Conservation (phyloP, 805 yeast genomes). For the Tetrapisispora nanseiensis region DNA sequence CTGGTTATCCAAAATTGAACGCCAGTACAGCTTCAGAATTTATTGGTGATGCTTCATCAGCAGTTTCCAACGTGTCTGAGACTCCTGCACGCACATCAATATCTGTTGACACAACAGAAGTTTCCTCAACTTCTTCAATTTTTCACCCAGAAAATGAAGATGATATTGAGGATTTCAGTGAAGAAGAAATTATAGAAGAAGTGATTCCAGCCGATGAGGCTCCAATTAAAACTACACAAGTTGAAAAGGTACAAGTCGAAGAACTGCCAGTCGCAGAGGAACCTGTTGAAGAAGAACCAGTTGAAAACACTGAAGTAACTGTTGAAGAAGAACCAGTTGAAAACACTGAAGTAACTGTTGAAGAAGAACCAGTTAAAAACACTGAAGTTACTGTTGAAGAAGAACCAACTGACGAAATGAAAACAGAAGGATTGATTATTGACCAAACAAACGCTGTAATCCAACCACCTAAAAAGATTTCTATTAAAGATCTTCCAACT, state of each 20-base stretch:
- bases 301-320: not conserved
- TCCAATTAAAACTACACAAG: not conserved
- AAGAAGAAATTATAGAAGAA: slow-evolving; percentile 4
- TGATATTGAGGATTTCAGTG: slow-evolving; percentile 3
- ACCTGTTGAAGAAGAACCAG: not conserved
- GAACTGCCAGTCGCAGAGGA: not conserved
- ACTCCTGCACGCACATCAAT: not conserved
- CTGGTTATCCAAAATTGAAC: slow-evolving; percentile 4
- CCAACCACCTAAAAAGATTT: slow-evolving; percentile 11
- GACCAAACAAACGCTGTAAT: not conserved
- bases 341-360: not conserved
- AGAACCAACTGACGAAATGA: slow-evolving; percentile 3
- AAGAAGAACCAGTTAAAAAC: slow-evolving; percentile 2
- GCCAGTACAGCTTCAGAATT: slow-evolving; percentile 4
- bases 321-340: not conserved
- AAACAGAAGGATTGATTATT: slow-evolving; percentile 1
- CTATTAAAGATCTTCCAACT: slow-evolving; percentile 46
- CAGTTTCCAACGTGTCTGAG: not conserved
- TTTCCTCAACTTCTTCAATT: not conserved
- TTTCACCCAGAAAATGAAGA: slow-evolving; percentile 3
- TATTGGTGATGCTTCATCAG: slow-evolving; percentile 2
- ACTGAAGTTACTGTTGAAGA: slow-evolving; percentile 43
- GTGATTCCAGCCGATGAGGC: not conserved
- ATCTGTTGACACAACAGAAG: not conserved
- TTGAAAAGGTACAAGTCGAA: not conserved